These are phyloP conservation scores for Aspergillus luchuensis DNA, from an alignment of 2,329 filamentous ascomycete genomes.

Conservation along the genomic window DNA sequence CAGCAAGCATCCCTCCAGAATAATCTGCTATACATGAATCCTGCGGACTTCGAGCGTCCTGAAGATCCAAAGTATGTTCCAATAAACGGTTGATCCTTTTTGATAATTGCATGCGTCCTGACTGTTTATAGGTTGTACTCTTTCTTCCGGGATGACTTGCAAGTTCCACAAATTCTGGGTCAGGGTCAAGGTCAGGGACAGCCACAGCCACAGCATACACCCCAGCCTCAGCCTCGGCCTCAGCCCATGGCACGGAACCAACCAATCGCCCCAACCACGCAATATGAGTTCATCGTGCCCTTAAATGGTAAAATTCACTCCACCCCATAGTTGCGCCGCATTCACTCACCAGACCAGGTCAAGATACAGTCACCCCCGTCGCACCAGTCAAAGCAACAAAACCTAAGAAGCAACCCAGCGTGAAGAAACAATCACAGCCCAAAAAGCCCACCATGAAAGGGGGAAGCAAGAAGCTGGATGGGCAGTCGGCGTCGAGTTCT, in stretches of 20 bases:
- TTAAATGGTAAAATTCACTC: conserved; percentile 17
- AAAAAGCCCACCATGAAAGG: conserved; percentile 29
- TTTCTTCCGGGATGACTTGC: conserved; percentile 32
- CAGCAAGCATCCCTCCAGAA: conserved; percentile 28
- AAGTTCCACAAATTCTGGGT: conserved; percentile 24
- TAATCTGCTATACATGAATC: conserved; percentile 32
- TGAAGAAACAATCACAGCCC: conserved; percentile 24
- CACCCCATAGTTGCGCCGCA: neutral
- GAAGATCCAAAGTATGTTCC: conserved; percentile 32
- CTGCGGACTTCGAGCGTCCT: conserved; percentile 29
- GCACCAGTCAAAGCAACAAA: conserved; percentile 19
- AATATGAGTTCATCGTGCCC: conserved; percentile 8
- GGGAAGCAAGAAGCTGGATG: conserved; percentile 26
- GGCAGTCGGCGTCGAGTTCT: conserved; percentile 47
- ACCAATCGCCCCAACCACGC: conserved; percentile 1
- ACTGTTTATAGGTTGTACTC: conserved; percentile 24
- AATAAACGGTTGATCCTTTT: neutral
- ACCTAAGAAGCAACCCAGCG: conserved; percentile 24
- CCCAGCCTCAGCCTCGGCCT: neutral
- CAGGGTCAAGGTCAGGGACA: neutral
- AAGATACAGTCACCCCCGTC: conserved; percentile 12
- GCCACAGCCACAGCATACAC: too few species aligned
- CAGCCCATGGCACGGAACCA: conserved; percentile 6
- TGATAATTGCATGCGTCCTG: neutral
- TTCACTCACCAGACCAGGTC: conserved; percentile 14